Base-by-base conservation (phyloP, 345 rosid species). In the Eucalyptus curtisii region DNA sequence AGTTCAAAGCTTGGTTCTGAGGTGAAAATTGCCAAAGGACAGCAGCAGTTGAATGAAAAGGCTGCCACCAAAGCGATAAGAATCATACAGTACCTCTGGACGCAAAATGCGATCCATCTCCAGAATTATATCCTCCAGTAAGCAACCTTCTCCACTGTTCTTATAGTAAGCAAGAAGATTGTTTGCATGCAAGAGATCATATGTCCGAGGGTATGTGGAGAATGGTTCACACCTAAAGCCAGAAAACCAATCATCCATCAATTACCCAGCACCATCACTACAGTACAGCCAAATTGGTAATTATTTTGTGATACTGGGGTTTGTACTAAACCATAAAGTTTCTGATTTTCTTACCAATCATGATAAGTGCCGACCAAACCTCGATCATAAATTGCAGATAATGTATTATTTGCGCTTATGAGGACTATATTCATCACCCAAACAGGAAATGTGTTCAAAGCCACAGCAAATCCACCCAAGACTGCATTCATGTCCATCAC, bases 361-460 rank as follows among this genome's bases (percentile, higher is more conserved):
- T 98, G 99, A 49, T 94, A 98, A 90, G 94, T 93, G 79, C 99
- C 99, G 5, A 91, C 87, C 49, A 97, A 93, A 86, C 99, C 98
- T 89, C 99, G 92, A 88, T 94, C 95, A 87, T 92, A 98, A 89
- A 98, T 92, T 82, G 95, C 95, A 64, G 96, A 91, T 91, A 98
- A 93, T 30, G 98, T 95, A 89, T 98, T 95, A 79, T 92, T 93
- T 94, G 89, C 92, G 89, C 92, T 97, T 31, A 88, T 64, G 86
- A 99, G 99, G 88, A 96, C 97, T 53, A 94, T n/a, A 92, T 97
- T 97, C 99, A 97, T 98, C 90, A 98, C 96, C 99, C 99, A 97
- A 86, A 95, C 96, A 19, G 99, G 99, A 22, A 90, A 92, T 76
- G 91, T 88, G 88, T 89, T 94, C 93, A 96, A 89, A 76, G 97